Base-by-base conservation (phyloP, 2,329 filamentous ascomycete species). In the Pseudocercospora cruenta region DNA sequence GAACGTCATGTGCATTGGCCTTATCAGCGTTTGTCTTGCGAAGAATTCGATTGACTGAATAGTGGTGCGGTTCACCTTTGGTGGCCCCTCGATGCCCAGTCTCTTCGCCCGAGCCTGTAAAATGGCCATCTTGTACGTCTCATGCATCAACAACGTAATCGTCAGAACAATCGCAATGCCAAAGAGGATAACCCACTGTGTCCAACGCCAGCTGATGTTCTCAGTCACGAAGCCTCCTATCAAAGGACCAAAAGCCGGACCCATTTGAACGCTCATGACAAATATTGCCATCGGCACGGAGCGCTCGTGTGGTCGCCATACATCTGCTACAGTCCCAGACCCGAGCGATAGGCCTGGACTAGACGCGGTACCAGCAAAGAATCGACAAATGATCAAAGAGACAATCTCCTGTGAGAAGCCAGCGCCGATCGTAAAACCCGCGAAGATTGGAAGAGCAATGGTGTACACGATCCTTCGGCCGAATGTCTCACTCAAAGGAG, bases 281-380 rank as follows among this genome's bases (percentile, higher is more conserved):
- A 60, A 66, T 24, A 66, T 60, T 5, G 61, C 28, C 67, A 71
- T 67, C 1, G 70, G 70, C 5, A 65, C 51, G 16, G 58, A 67
- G 47, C 70, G 62, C 47, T 69, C 60, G 4, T 62, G 47, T 1
- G 70, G 68, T 19, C 58, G 36, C 65, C 64, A 72, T 21, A 73
- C 49, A 59, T 73, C 71, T 2, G 70, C 62, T 16, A 71, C 51
- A 14, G 69, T 71, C 2, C 67, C 69, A 21, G 64, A 61, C 12
- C 69, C 70, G 36, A 69, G 65, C 6, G 61, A 60, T 1, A 72
- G 47, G 4, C 74, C 91, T 83, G 70, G 91, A 85, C 49, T 89
- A 28, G 90, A 90, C 69, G 90, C 90, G 75, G 90, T 76, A 0
- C 91, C 90, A 58, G 91, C 91, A 72, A 93, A 91, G 80, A 94